Evolutionary conservation across 2,329 filamentous ascomycete species (phyloP).

Genomic region (Neopestalotiopsis rosae): DNA sequence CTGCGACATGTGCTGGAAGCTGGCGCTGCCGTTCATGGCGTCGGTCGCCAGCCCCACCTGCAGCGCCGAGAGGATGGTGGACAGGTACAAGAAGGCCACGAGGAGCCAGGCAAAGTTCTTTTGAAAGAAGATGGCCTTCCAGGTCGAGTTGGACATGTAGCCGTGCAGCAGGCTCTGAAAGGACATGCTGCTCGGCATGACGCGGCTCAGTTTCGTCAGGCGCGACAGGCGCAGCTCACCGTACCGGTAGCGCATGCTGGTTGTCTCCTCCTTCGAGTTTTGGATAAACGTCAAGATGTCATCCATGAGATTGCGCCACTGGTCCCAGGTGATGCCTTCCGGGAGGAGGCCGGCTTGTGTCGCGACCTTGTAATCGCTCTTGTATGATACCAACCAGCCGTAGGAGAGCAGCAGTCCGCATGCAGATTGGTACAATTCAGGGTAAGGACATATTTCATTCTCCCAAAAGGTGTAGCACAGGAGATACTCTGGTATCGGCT

Average conservation of each 20-base stretch:
- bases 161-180: background rate
- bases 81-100: background rate
- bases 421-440: background rate
- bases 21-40: background rate
- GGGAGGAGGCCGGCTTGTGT: slow-evolving; percentile 41
- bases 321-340: slow-evolving; percentile 38
- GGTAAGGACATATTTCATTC: background rate
- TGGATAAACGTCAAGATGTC: background rate
- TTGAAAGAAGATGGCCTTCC: background rate
- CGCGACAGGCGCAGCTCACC: slow-evolving; percentile 45
- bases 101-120: background rate
- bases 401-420: slow-evolving; percentile 45
- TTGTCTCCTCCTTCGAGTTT: slow-evolving; percentile 11
- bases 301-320: slow-evolving; percentile 32
- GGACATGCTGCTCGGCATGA: slow-evolving; percentile 24
- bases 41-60: slow-evolving; percentile 9
- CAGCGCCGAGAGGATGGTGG: background rate
- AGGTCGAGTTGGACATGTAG: slow-evolving; percentile 5
- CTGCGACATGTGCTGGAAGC: slow-evolving; percentile 17
- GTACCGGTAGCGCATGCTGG: slow-evolving; percentile 39
- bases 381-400: slow-evolving; percentile 40
- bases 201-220: slow-evolving; percentile 48
- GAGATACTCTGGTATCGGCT: slow-evolving; percentile 4
- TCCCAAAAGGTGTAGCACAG: background rate
- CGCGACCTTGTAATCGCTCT: slow-evolving; percentile 46